Evolutionary conservation across 2,329 filamentous ascomycete species (phyloP), one percentile per base, ranked within the genome.

Genomic region (Epichloe glyceriae): DNA sequence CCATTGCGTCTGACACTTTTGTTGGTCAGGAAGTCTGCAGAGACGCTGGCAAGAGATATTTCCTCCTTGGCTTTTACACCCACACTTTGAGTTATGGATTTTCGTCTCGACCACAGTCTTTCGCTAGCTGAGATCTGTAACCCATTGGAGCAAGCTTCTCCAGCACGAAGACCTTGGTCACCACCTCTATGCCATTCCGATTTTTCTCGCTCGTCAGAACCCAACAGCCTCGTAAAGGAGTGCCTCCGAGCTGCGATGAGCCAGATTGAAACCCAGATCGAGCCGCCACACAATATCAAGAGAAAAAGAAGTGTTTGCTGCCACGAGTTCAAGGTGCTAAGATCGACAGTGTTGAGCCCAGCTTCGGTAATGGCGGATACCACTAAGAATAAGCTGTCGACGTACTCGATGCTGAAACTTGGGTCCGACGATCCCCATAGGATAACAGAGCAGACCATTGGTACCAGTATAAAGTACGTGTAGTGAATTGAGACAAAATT

Each of bases 401-500:
- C 73, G 63, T 82, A 87, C 44, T 67, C 65, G 47, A 86, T 70
- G 54, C 70, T 76, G 49, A 67, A 62, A 17, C 64, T 60, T 0
- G 78, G 75, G 2, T 70, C 70, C 0, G 78, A 79, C 0, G 74
- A 70, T 8, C 70, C 73, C 73, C 75, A 86, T 59, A 86, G 82
- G 48, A 86, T 73, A 52, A 78, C 56, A 14, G 80, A 80, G 48
- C 70, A 71, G 19, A 83, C 33, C 5, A 85, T 60, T 48, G 71
- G 73, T 6, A 74, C 74, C 11, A 67, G 53, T 53, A 83, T 70
- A 61, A 86, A 86, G 65, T 86, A 86, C 47, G 72, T 62, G 65
- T 85, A 85, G 61, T 86, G 83, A 5, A 86, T 58, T 2, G 77
- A 80, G 58, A 83, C 76, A 61, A 79, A 84, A 57, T 82, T 82